Evolutionary conservation across 192 early-diverging fungal species (phyloP).

Genomic region (Radiomyces spectabilis): DNA sequence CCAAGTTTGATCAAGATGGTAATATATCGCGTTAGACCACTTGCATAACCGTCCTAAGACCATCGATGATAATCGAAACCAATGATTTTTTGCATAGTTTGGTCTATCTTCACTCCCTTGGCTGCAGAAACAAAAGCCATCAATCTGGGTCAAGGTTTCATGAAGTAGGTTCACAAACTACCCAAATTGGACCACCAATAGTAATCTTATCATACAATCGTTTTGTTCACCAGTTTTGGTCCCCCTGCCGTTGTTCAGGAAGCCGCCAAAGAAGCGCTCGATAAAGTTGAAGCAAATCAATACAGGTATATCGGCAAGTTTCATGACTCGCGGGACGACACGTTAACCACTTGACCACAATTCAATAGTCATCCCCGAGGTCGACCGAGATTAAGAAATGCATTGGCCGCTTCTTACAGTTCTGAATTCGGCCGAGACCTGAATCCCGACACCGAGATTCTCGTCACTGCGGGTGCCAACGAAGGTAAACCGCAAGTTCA

Average conservation of each 20-base stretch:
- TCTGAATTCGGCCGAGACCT: constrained; percentile 57
- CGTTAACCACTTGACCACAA: too few species aligned
- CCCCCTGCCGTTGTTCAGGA: constrained; percentile 80
- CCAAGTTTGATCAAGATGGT: constrained; percentile 52
- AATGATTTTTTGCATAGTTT: constrained; percentile 35
- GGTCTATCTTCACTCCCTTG: constrained; percentile 84
- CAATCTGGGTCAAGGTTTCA: constrained; percentile 88
- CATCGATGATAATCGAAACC: too few species aligned
- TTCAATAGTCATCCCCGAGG: constrained; percentile 62
- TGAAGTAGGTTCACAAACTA: constrained; percentile 45
- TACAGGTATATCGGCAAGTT: constrained; percentile 61
- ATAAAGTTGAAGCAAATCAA: constrained; percentile 65
- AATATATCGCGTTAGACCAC: not conserved
- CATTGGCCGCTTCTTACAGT: constrained; percentile 72
- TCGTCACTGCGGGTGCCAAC: constrained; percentile 87
- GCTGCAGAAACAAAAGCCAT: constrained; percentile 78
- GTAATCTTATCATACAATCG: not conserved
- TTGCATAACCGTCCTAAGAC: not conserved
- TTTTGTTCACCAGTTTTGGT: constrained; percentile 55
- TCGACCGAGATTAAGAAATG: constrained; percentile 52
- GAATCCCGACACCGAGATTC: constrained; percentile 73
- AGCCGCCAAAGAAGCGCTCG: constrained; percentile 66
- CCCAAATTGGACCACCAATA: too few species aligned
- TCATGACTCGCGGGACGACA: not conserved
- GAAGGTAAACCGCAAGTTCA: constrained; percentile 59